Percentiles rank a stretch among this genome's conserved stretches.
phyloP scores from a whole-genome alignment of 208 protist species.

The Acanthamoeba castellanii region DNA sequence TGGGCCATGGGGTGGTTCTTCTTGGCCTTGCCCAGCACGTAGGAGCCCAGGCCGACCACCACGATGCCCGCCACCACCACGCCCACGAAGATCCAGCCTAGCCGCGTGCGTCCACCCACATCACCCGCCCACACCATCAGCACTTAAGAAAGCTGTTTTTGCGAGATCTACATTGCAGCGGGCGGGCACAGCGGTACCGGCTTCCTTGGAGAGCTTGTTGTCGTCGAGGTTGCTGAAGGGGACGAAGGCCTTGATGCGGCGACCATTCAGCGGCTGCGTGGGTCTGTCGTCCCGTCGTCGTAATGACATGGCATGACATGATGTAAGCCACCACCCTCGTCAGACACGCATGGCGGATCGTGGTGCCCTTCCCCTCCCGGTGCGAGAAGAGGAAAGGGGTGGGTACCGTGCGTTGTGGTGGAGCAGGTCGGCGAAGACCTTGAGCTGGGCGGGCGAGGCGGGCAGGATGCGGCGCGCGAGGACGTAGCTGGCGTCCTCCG shows the following conservation, averaged over 20 bases:
- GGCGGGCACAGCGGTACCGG: too few relatives aligned
- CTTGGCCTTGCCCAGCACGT: conserved; percentile 59
- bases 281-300: background rate
- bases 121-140: background rate
- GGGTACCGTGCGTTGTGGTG: conserved; percentile 46
- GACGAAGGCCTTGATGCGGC: conserved; percentile 69
- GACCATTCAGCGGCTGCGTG: conserved; percentile 35
- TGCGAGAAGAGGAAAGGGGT: background rate
- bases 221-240: conserved; percentile 13
- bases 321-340: too few relatives aligned
- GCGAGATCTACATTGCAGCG: too few relatives aligned
- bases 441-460: background rate
- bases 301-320: too few relatives aligned
- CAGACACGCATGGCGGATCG: too few relatives aligned
- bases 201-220: conserved; percentile 68
- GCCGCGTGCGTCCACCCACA: background rate
- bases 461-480: conserved; percentile 16
- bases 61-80: conserved; percentile 59
- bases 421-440: conserved; percentile 37
- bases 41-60: background rate
- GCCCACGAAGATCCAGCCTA: conserved; percentile 69
- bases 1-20: background rate
- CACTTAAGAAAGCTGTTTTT: background rate
- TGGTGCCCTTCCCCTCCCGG: background rate
- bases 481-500: conserved; percentile 56